phyloP scores from a whole-genome alignment of 2,329 filamentous ascomycete genomes.

The Ophiostoma himal-ulmi region DNA sequence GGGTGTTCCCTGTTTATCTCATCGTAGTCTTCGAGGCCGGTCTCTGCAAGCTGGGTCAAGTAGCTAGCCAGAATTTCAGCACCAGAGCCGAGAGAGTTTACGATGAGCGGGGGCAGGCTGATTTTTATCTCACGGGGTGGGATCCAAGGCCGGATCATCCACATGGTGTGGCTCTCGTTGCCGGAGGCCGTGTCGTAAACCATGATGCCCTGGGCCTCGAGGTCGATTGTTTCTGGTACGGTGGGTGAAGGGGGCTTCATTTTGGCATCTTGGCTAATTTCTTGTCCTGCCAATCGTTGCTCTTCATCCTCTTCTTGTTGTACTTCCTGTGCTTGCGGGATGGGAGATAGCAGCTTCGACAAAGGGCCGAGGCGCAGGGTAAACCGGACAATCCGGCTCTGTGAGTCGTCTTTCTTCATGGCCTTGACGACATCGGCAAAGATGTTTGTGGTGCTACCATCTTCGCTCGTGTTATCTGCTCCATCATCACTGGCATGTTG shows the following conservation, averaged over 20 bases:
- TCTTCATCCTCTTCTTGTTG: not conserved
- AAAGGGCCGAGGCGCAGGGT: conserved; percentile 62
- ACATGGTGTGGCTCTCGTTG: conserved; percentile 94
- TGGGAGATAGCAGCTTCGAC: conserved; percentile 54
- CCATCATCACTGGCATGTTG: not conserved
- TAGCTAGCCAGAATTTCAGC: conserved; percentile 93
- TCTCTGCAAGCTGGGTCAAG: conserved; percentile 81
- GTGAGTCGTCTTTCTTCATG: conserved; percentile 88
- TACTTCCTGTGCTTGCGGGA: not conserved
- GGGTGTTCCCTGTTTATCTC: conserved; percentile 70
- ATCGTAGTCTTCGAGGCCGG: conserved; percentile 66
- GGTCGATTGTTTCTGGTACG: conserved; percentile 48
- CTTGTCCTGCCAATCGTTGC: not conserved
- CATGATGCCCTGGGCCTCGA: conserved; percentile 98
- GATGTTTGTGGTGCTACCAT: conserved; percentile 68
- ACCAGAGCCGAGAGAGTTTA: conserved; percentile 88
- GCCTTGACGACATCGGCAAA: conserved; percentile 81
- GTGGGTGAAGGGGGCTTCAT: not conserved
- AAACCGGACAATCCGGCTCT: conserved; percentile 85
- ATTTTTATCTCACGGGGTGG: conserved; percentile 90
- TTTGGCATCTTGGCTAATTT: not conserved
- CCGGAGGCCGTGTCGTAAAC: conserved; percentile 86
- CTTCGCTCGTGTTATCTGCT: conserved; percentile 25
- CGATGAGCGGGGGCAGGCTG: conserved; percentile 79
- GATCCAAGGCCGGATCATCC: conserved; percentile 95